A percentile compares a stretch with the other conserved stretches of the same genome.
phyloP scores from a whole-genome alignment of 2,329 filamentous ascomycete genomes.

The Parastagonospora avenae region DNA sequence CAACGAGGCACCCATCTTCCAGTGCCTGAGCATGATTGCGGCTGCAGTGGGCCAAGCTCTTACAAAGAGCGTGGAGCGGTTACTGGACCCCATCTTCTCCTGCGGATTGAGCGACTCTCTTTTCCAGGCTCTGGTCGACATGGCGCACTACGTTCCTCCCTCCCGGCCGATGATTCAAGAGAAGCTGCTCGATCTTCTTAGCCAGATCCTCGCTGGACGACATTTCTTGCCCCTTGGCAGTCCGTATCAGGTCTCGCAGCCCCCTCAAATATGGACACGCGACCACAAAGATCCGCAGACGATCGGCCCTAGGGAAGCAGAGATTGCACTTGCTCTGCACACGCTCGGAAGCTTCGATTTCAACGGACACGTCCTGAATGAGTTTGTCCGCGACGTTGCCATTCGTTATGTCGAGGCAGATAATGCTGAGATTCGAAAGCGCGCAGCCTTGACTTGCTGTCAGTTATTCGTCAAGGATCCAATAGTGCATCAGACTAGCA shows the following conservation, averaged over 20 bases:
- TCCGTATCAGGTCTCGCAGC: constrained; percentile 80
- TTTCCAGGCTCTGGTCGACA: constrained; percentile 94
- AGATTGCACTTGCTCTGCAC: constrained; percentile 91
- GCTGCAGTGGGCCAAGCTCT: constrained; percentile 94
- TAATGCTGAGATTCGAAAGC: constrained; percentile 89
- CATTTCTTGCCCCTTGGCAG: constrained; percentile 92
- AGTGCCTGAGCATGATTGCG: constrained; percentile 95
- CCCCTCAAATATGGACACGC: constrained; percentile 82
- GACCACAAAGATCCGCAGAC: constrained; percentile 83
- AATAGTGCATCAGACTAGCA: constrained; percentile 96
- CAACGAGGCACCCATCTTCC: constrained; percentile 80
- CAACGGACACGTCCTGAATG: constrained; percentile 84
- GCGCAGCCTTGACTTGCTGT: constrained; percentile 94
- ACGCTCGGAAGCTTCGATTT: constrained; percentile 99
- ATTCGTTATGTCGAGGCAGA: constrained; percentile 98
- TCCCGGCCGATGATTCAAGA: constrained; percentile 94
- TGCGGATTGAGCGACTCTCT: constrained; percentile 93
- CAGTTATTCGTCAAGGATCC: constrained; percentile 96
- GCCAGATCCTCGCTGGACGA: constrained; percentile 88
- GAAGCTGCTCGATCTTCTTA: constrained; percentile 90
- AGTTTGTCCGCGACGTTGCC: constrained; percentile 97
- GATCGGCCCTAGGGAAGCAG: constrained; percentile 78
- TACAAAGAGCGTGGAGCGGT: constrained; percentile 96
- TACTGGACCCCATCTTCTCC: constrained; percentile 94
- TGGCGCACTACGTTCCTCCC: constrained; percentile 98